phyloP scores from a whole-genome alignment of 1,284 basidiomycete genomes.

The Moniliella sp. region DNA sequence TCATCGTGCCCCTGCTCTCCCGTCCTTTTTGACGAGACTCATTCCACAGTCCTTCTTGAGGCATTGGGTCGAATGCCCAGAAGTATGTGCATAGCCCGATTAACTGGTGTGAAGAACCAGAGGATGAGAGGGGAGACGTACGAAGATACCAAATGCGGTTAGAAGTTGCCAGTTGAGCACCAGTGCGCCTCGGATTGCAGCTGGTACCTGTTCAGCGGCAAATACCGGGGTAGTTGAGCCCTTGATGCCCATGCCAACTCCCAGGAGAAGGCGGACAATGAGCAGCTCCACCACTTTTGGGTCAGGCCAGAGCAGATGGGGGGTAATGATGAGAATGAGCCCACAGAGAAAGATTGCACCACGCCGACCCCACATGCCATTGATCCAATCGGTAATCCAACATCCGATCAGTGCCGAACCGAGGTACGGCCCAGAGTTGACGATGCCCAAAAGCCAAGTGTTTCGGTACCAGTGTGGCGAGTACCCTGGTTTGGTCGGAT shows the following conservation, averaged over 20 bases:
- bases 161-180: conserved; percentile 6
- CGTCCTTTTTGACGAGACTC: too few species aligned
- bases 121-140: too few species aligned
- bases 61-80: too few species aligned
- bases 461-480: conserved; percentile 1
- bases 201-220: conserved; percentile 6
- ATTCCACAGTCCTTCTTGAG: too few species aligned
- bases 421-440: conserved; percentile 4
- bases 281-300: conserved; percentile 1
- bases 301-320: conserved; percentile 2
- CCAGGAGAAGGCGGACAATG: conserved; percentile 5
- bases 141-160: conserved; percentile 4
- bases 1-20: too few species aligned
- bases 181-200: conserved; percentile 5
- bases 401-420: conserved; percentile 2
- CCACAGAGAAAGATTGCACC: conserved; percentile 6
- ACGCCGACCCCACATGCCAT: conserved; percentile 4
- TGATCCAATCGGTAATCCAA: conserved; percentile 5
- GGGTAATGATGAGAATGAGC: conserved; percentile 5
- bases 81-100: too few species aligned
- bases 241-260: conserved; percentile 7
- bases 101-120: too few species aligned
- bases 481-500: not conserved
- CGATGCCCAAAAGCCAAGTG: conserved; percentile 4
- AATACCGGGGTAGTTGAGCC: conserved; percentile 6